Evolutionary conservation across 2,329 filamentous ascomycete species (phyloP), one percentile per base, ranked within the genome.

Genomic region (Cryphonectria naterciae): DNA sequence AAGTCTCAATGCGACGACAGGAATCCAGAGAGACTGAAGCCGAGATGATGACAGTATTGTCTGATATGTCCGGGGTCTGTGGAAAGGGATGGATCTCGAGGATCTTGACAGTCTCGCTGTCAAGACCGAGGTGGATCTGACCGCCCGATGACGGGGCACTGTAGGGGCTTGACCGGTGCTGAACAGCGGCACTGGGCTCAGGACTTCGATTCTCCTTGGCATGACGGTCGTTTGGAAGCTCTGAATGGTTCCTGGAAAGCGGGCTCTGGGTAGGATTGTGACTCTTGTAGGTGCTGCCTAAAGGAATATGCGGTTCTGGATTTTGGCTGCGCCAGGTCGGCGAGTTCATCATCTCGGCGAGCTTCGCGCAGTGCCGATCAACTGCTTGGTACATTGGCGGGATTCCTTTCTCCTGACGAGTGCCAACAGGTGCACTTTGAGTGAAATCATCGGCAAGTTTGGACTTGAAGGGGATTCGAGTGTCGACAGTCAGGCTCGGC

Each of bases 301-400:
- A 49, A 39, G 32, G 46, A 10, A 54, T 10, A 10, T 22, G 4
- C 32, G 58, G 62, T 3, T 52, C 58, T 8, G 63, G 52, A 28
- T 67, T 60, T n/a, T 69, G 69, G 28, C 69, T 68, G 56, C 71
- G 66, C 71, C 71, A 73, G 65, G 68, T 73, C 41, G 69, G 35
- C 1, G 71, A 67, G 32, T 67, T 58, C 69, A 73, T 71, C 63
- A 71, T 73, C 32, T 70, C 68, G 7, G 71, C 66, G 28, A 73
- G 54, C 11, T 69, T 73, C 10, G 67, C 65, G n/a, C 69, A 68
- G 64, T 71, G 60, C 22, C 56, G 62, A 35, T 73, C 71, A n/a
- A 49, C 41, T 19, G 66, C 49, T 19, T 71, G 66, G 17, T 68
- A 49, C 63, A 71, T 67, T 4, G 69, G 66, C 19, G 46, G 62